Conservation (phyloP, 345 rosid genomes). For the Ceriops tagal region DNA sequence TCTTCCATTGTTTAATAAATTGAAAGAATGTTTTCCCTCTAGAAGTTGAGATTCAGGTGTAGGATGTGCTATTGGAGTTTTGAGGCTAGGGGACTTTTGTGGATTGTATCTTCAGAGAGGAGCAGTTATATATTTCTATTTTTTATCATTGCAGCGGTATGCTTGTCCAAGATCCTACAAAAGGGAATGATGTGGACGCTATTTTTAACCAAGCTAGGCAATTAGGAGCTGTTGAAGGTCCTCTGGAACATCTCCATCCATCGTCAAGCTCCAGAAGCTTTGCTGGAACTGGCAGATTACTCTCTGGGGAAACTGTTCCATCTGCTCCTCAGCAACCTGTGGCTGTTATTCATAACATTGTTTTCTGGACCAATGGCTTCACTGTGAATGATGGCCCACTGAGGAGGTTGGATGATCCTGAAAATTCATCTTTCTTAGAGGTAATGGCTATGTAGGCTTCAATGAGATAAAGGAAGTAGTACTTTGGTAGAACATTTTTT, state of each 20-base stretch:
- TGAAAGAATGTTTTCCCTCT: no score
- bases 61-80: no score
- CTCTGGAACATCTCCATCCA: slow-evolving; percentile 52
- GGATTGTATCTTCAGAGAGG: neutral
- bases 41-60: no score
- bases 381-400: slow-evolving; percentile 85
- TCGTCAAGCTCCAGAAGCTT: slow-evolving; percentile 82
- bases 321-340: slow-evolving; percentile 79
- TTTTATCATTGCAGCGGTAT: slow-evolving; percentile 58
- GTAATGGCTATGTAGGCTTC: slow-evolving; percentile 29
- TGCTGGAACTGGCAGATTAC: slow-evolving; percentile 77
- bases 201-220: slow-evolving; percentile 87
- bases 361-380: slow-evolving; percentile 91
- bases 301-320: slow-evolving; percentile 76
- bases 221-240: slow-evolving; percentile 86
- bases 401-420: slow-evolving; percentile 91
- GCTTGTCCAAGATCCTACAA: slow-evolving; percentile 92
- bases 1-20: no score
- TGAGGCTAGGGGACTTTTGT: no score
- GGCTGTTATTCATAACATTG: slow-evolving; percentile 62
- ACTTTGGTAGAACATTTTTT: neutral
- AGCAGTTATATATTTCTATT: neutral
- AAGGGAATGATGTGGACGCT: slow-evolving; percentile 81
- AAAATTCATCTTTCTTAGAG: slow-evolving; percentile 87
- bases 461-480: neutral